These are phyloP conservation scores for Zygosaccharomyces pseudorouxii DNA, from an alignment of 805 yeast genomes.

Conservation along the genomic window DNA sequence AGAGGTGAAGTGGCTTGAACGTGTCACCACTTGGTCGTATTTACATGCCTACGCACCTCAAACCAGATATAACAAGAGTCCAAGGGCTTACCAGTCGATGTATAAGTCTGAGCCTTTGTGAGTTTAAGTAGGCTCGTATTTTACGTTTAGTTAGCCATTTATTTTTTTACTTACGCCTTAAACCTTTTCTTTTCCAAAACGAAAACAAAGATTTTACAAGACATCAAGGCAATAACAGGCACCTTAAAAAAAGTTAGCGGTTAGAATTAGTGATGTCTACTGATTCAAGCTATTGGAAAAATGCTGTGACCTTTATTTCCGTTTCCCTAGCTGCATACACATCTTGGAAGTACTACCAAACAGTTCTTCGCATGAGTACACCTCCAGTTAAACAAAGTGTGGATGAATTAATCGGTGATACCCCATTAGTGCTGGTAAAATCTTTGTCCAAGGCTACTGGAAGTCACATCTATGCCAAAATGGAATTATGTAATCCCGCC, in stretches of 20 bases:
- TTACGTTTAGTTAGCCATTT: not conserved
- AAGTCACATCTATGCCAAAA: conserved; percentile 77
- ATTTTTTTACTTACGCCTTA: no score
- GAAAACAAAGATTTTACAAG: not conserved
- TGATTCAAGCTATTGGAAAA: conserved; percentile 9
- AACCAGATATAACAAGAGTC: not conserved
- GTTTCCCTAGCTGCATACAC: conserved; percentile 10
- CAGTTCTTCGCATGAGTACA: conserved; percentile 9
- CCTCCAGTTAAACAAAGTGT: conserved; percentile 48
- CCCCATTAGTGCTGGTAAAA: conserved; percentile 73
- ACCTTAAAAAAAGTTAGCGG: not conserved
- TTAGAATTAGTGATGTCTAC: not conserved
- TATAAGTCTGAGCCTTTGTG: not conserved
- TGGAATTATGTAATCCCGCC: conserved; percentile 85
- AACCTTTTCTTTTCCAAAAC: no score
- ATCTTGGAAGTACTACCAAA: conserved; percentile 10
- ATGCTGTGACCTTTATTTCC: conserved; percentile 10
- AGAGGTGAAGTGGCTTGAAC: conserved; percentile 8
- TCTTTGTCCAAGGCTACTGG: conserved; percentile 72
- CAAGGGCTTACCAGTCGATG: not conserved
- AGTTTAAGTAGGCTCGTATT: not conserved
- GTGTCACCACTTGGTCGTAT: conserved; percentile 18
- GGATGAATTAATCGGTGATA: conserved; percentile 80
- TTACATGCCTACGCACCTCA: conserved; percentile 15
- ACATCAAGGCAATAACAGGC: no score